phyloP scores from a whole-genome alignment of 768 basidiomycete species.

The Dioszegia crocea region DNA sequence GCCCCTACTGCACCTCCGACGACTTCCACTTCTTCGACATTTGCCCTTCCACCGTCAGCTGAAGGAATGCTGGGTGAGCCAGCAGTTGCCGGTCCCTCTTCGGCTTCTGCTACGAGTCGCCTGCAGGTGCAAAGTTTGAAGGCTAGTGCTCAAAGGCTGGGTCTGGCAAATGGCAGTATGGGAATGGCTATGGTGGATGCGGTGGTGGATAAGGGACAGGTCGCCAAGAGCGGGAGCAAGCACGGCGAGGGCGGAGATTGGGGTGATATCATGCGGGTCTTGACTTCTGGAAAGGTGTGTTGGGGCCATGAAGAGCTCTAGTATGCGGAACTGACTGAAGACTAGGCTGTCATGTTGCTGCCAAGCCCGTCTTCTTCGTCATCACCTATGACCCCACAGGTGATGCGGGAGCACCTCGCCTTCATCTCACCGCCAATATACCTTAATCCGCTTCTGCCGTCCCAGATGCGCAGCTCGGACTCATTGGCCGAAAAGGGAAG shows the following conservation, averaged over 20 bases:
- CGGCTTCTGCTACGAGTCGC: constrained; percentile 37
- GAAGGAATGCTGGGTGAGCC: neutral
- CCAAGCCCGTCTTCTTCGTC: constrained; percentile 60
- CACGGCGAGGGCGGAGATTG: constrained; percentile 40
- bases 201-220: constrained; percentile 45
- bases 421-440: constrained; percentile 59
- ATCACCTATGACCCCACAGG: constrained; percentile 64
- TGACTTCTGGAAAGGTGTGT: constrained; percentile 43
- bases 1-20: constrained; percentile 30
- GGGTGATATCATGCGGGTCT: constrained; percentile 40
- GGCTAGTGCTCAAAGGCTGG: constrained; percentile 48
- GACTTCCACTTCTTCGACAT: constrained; percentile 39
- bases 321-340: too few relatives aligned
- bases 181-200: constrained; percentile 51
- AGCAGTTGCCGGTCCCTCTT: constrained; percentile 1
- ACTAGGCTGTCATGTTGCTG: constrained; percentile 72
- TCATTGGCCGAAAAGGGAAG: constrained; percentile 10
- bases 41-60: constrained; percentile 25
- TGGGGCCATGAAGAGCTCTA: neutral
- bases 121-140: constrained; percentile 49
- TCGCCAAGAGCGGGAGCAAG: constrained; percentile 18
- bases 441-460: constrained; percentile 15
- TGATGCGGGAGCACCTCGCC: constrained; percentile 77
- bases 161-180: constrained; percentile 45
- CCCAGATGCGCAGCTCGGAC: constrained; percentile 36